Evolutionary conservation across 169 alveolate genomes (phyloP), one percentile per base, ranked within the genome.

Genomic region (Plasmodium gonderi): DNA sequence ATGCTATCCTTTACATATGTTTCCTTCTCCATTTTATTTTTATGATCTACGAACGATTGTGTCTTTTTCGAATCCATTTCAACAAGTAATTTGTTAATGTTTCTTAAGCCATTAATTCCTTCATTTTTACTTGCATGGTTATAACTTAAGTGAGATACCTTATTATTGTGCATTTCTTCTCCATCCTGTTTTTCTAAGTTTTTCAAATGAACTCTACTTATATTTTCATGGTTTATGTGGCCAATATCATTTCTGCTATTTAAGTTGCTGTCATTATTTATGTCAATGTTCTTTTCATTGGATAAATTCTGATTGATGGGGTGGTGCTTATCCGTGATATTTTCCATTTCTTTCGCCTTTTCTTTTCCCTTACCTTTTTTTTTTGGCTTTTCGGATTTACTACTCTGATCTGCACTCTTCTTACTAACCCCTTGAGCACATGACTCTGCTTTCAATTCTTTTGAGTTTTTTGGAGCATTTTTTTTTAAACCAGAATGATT

Each of bases 361-460:
- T 47, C 81, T 23, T 40, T 26, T 1, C 40, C 54, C 29, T 69
- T 72, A 64, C 67, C 89, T 23, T 83, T 83, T 47, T 83, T 83
- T 40, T 72, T 83, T 51, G 17, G 51, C 40, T 83, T 74, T 72
- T 29, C 47, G n/a, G 75, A 12, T 60, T 83, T 83, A 76, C 77
- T 76, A 26, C 40, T 68, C 40, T 45, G 44, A 26, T 44, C 69
- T 33, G 76, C 31, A 1, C 64, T 38, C 77, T 83, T 83, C 64
- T 69, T 83, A 38, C 11, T 72, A 31, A 20, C 67, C 47, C 49
- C 54, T 17, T 80, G 72, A 6, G 42, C 12, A 33, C 31, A 8
- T 72, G 69, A 47, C 17, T 83, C 92, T 3, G 75, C 44, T 42
- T 83, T 83, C 64, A 83, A 83, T 69, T 69, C 92, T 47, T 82